Base-by-base conservation (phyloP, 2,329 filamentous ascomycete genomes). In the Phialophora macrospora region DNA sequence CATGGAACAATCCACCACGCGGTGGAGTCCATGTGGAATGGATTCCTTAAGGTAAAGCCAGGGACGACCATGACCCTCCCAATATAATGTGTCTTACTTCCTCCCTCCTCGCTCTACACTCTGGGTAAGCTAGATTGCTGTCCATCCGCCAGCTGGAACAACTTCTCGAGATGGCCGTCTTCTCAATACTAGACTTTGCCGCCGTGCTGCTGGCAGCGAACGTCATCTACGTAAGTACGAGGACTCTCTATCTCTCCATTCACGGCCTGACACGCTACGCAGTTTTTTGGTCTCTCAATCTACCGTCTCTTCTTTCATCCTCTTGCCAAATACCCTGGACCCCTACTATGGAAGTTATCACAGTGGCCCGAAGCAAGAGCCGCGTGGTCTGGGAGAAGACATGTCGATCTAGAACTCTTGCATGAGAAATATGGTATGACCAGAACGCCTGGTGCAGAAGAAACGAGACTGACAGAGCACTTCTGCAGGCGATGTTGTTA, bases 261-360 rank as follows among this genome's bases (percentile, higher is more conserved):
- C 12, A 52, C 26, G 26, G 60, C 52, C 59, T 55, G 34, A 44
- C 46, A 26, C 22, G 22, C 34, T n/a, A 7, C 28, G 32, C 41
- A 65, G 63, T 56, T 65, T 30, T 20, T 62, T 38, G 55, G 44
- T 20, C 20, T 74, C 3, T 49, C 56, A 2, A 46, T 69, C 28
- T 70, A 69, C 46, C 66, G 68, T n/a, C 38, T 71, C 17, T 70
- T 54, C 57, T 65, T 71, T 17, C 88, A 90, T 72, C 87, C 88
- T 3, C 77, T 90, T 9, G 83, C 87, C 20, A 86, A 84, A 64
- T 88, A 89, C 69, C 88, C 87, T 1, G 88, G 88, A 1, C 88
- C 88, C 0, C 78, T 88, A 55, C 74, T 89, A 49, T 87, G 85
- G 64, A 88, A 86, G 73, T 76, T 89, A 70, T 66, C 62, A n/a